Base-by-base conservation (phyloP, 495 filamentous ascomycete genomes). In the Ascobolus immersus region DNA sequence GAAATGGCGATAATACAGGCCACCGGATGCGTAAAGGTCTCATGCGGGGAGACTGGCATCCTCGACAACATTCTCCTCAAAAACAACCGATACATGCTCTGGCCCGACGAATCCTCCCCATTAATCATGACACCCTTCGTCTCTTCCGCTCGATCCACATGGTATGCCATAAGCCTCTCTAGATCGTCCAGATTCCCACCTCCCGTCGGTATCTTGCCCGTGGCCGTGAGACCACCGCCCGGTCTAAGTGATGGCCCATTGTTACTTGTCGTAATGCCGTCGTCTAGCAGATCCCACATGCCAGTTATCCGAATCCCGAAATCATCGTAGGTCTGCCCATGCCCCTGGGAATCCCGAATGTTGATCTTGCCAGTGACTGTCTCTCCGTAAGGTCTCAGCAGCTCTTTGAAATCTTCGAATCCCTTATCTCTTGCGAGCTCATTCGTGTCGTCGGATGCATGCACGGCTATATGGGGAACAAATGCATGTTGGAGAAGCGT, bases 1-100 rank as follows among this genome's bases (percentile, higher is more conserved):
- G 80, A 91, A 39, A 94, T 89, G 4, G 84, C 77, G 48, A 94
- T 84, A 13, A 94, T 67, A 51, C 80, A 81, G n/a, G 89, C 81
- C 4, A 93, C 81, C 0, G 89, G 86, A 52, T 96, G 86, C 8
- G 73, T 63, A 45, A 94, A 90, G 1, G 84, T 89, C 53, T 96
- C 86, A 42, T 91, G 78, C 1, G 80, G 71, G 0, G 70, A 64
- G 28, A 82, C 44, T 5, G 74, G 64, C 15, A 79, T 54, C 28
- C 75, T 69, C 2, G 80, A 91, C 11, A 96, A 58, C 12, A 93
- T 44, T 35, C 82, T 71, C 23, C 77, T 70, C 20, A 96, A 54
- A 47, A 84, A 93, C 11, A 82, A 48, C 17, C 71, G 65, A 51
- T 78, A 82, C 3, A 11, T 25, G 22, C 10, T 36, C 28, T n/a